phyloP scores from a whole-genome alignment of 164 flowering plant species.

The Vitis rupestris region DNA sequence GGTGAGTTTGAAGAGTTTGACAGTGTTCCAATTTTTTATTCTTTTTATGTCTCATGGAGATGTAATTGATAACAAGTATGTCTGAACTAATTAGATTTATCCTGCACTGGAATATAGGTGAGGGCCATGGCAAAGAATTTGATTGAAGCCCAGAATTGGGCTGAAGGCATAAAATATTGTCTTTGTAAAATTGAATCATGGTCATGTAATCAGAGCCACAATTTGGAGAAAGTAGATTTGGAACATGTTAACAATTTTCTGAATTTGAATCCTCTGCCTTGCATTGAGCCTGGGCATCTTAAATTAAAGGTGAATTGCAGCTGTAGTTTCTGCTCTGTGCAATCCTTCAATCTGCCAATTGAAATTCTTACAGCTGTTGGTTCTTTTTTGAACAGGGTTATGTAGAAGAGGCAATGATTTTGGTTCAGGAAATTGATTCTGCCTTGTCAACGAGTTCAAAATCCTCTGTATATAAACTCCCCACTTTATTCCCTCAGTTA shows the following conservation, averaged over 20 bases:
- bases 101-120: slow-evolving; percentile 41
- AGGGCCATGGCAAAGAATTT: slow-evolving; percentile 52
- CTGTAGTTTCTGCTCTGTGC: slow-evolving; percentile 1
- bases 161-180: no score
- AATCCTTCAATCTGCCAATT: slow-evolving; percentile 2
- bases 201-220: no score
- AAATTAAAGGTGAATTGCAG: slow-evolving; percentile 60
- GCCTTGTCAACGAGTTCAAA: slow-evolving; percentile 44
- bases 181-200: no score
- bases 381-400: slow-evolving; percentile 41
- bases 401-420: slow-evolving; percentile 53
- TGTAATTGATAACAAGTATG: background rate
- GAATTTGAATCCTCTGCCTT: no score
- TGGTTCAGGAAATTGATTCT: slow-evolving; percentile 56
- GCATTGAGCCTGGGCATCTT: background rate
- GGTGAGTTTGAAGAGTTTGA: slow-evolving; percentile 39
- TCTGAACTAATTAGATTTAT: background rate
- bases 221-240: no score
- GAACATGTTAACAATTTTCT: no score
- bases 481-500: background rate
- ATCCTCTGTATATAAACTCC: slow-evolving; percentile 26
- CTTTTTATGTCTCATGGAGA: background rate
- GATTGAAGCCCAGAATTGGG: slow-evolving; percentile 37
- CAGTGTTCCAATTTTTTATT: background rate
- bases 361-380: slow-evolving; percentile 1